Evolutionary conservation across 768 basidiomycete genomes (phyloP).

Genomic region (Russula abietina): DNA sequence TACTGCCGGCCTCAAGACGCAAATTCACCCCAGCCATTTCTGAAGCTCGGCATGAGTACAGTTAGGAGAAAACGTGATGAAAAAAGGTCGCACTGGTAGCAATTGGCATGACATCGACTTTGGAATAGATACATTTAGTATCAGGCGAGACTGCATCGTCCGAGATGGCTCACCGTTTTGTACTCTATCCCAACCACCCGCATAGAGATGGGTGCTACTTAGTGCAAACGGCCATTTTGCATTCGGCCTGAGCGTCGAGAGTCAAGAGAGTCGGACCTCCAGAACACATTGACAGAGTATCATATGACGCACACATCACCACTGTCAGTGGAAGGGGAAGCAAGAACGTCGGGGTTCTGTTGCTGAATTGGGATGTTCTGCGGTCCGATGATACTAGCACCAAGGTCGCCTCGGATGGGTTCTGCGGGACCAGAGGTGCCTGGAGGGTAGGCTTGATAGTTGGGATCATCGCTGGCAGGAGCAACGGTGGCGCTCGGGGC

Average conservation of each 20-base stretch:
- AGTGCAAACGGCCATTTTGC: constrained; percentile 54
- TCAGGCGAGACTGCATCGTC: neutral
- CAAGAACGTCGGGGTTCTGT: constrained; percentile 52
- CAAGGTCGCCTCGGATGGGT: constrained; percentile 42
- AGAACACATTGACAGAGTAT: neutral
- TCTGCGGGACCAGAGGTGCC: constrained; percentile 31
- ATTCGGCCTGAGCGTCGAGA: constrained; percentile 34
- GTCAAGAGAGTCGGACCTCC: neutral
- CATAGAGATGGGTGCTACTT: constrained; percentile 51
- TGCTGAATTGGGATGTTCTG: constrained; percentile 49
- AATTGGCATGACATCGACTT: constrained; percentile 45
- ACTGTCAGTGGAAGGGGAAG: constrained; percentile 57
- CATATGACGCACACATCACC: constrained; percentile 39
- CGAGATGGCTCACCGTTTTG: constrained; percentile 38
- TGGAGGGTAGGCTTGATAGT: constrained; percentile 25
- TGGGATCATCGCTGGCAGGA: constrained; percentile 30
- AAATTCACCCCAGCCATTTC: constrained; percentile 33
- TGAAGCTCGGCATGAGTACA: neutral
- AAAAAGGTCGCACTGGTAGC: constrained; percentile 36
- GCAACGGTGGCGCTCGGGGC: constrained; percentile 25
- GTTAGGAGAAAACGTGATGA: neutral
- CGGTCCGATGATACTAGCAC: constrained; percentile 48
- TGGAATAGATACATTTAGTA: constrained; percentile 2
- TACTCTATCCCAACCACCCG: constrained; percentile 56
- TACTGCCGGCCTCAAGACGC: constrained; percentile 32